Evolutionary conservation across 1,139 yeast species (phyloP).

Genomic region (Kodamaea sp.): DNA sequence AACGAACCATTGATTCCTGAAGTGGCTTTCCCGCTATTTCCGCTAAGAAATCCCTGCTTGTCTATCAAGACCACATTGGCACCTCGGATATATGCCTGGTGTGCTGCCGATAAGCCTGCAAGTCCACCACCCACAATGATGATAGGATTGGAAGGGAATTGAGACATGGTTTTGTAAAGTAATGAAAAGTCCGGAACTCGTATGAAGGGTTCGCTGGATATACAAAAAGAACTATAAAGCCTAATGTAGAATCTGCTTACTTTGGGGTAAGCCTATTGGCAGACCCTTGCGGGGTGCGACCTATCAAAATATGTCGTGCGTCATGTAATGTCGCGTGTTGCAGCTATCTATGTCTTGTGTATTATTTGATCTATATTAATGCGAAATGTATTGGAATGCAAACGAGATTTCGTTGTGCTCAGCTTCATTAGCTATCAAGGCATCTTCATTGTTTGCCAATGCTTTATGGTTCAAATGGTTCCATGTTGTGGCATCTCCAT

Average conservation of each 20-base stretch:
- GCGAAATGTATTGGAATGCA: constrained; percentile 93
- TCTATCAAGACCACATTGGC: constrained; percentile 61
- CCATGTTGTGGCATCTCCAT: constrained; percentile 99
- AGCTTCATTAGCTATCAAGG: constrained; percentile 71
- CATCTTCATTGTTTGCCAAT: constrained; percentile 69
- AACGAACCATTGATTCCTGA: constrained; percentile 80
- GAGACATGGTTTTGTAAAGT: no score
- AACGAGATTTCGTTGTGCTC: constrained; percentile 71
- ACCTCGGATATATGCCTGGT: constrained; percentile 58
- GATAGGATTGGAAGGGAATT: constrained; percentile 40
- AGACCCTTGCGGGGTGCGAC: no score
- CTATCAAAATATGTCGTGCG: no score
- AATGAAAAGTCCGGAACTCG: no score
- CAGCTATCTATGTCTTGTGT: no score
- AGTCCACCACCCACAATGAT: constrained; percentile 80
- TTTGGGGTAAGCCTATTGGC: no score
- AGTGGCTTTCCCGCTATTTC: constrained; percentile 80
- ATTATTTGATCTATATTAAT: constrained; percentile 39
- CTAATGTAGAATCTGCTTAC: no score
- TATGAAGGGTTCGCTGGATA: no score
- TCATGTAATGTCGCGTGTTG: no score
- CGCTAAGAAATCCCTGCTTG: constrained; percentile 66
- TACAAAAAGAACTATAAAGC: no score
- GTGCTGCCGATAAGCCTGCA: constrained; percentile 79
- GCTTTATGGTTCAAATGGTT: constrained; percentile 75